Base-by-base conservation (phyloP, 345 rosid genomes). In the Corchorus olitorius region DNA sequence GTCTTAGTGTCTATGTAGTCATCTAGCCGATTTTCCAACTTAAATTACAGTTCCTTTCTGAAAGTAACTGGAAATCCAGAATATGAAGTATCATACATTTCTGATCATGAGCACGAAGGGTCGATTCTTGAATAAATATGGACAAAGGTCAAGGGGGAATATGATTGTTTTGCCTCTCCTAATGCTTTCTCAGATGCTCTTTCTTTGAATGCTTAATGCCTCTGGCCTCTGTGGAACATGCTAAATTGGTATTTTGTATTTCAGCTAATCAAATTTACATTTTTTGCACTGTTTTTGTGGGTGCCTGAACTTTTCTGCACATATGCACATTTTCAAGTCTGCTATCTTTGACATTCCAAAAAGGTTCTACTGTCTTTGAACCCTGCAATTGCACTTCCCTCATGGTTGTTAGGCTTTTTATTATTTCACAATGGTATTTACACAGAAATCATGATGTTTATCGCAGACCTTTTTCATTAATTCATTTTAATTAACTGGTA, bases 111-210 rank as follows among this genome's bases (percentile, higher is more conserved):
- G 17, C 20, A 35, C 17, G 6, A 19, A 13, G n/a, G 8, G 34
- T 16, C 15, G n/a, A 53, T 52, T 43, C 66, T 70, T 27, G 49
- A 71, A 46, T 14, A 13, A 34, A 50, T 3, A 14, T 8, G 43
- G 27, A n/a, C 17, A 66, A 67, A 20, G 35, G 50, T 9, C 45
- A 67, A 11, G 35, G 50, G 20, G 69, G 16, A 74, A 13, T 69
- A n/a, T 8, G 11, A 33, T 53, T 65, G 65, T 39, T 61, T 17
- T 61, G 14, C 41, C 22, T 10, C n/a, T 52, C 53, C 52, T 9
- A 8, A 34, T 16, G 17, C 56, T 65, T 59, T 59, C 14, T 35
- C 33, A 72, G 59, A 27, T 67, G 33, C 41, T 65, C n/a, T 79
- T 37, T 14, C 73, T 48, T 27, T 20, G 19, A 22, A 50, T 68